phyloP scores from a whole-genome alignment of 306 rosid species.

The Begonia peltatifolia region DNA sequence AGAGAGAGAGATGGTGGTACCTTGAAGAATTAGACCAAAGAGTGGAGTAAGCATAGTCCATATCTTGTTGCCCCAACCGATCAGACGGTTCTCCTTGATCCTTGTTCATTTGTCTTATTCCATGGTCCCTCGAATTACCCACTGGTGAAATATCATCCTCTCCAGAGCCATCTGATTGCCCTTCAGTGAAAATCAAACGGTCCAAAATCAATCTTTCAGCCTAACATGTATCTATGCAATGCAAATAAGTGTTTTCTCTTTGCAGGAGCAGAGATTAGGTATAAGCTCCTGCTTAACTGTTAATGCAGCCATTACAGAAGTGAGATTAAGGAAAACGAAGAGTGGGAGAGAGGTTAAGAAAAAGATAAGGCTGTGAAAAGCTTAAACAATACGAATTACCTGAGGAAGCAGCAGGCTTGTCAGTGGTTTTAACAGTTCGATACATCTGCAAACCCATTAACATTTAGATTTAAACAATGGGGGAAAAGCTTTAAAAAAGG shows the following conservation, averaged over 20 bases:
- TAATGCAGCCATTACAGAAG: too few species aligned
- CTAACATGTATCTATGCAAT: too few species aligned
- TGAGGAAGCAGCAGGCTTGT: slow-evolving; percentile 87
- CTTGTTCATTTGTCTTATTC: slow-evolving; percentile 18
- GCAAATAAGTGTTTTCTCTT: too few species aligned
- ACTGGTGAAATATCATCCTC: slow-evolving; percentile 62
- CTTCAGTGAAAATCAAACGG: slow-evolving; percentile 15
- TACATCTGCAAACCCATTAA: slow-evolving; percentile 51
- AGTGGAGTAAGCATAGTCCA: slow-evolving; percentile 37
- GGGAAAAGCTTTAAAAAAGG: background rate
- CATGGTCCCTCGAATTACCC: slow-evolving; percentile 17
- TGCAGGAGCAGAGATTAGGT: too few species aligned
- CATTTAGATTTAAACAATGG: too few species aligned
- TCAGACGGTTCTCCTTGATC: slow-evolving; percentile 45
- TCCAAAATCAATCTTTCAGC: background rate
- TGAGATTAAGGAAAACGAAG: too few species aligned
- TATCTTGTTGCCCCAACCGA: slow-evolving; percentile 33
- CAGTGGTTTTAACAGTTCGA: slow-evolving; percentile 92
- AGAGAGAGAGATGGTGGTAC: slow-evolving; percentile 12
- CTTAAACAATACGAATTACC: slow-evolving; percentile 63
- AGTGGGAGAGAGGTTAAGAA: background rate
- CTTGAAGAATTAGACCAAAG: slow-evolving; percentile 89
- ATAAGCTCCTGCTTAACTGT: too few species aligned
- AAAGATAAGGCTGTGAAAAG: slow-evolving; percentile 14
- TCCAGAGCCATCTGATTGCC: slow-evolving; percentile 87